phyloP scores from a whole-genome alignment of 768 basidiomycete genomes.

The Suillus subluteus region DNA sequence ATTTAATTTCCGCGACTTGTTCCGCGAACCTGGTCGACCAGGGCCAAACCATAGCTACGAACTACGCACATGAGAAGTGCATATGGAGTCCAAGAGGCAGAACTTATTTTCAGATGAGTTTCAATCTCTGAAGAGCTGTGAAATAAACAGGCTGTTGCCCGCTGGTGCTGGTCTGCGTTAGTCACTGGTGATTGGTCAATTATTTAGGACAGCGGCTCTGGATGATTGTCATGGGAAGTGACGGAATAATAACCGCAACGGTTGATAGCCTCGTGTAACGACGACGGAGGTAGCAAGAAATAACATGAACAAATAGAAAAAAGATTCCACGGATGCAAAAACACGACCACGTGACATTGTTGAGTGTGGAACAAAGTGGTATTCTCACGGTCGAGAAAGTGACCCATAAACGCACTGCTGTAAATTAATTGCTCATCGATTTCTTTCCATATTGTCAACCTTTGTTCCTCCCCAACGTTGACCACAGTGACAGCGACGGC shows the following conservation, averaged over 20 bases:
- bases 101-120: not conserved
- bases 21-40: not conserved
- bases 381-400: slow-evolving; percentile 32
- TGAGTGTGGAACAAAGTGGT: slow-evolving; percentile 21
- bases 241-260: not conserved
- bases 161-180: not conserved
- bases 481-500: slow-evolving; percentile 25
- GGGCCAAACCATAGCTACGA: not conserved
- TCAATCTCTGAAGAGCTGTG: not conserved
- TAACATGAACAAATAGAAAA: slow-evolving; percentile 14
- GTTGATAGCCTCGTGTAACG: slow-evolving; percentile 39
- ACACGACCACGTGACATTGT: slow-evolving; percentile 38
- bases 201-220: not conserved
- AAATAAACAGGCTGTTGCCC: not conserved
- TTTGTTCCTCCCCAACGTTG: slow-evolving; percentile 25
- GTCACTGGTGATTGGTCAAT: not conserved
- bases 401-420: slow-evolving; percentile 34
- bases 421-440: slow-evolving; percentile 12
- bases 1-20: slow-evolving; percentile 6
- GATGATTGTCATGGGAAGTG: slow-evolving; percentile 10
- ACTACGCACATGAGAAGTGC: not conserved
- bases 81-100: not conserved
- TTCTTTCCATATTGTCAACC: slow-evolving; percentile 11
- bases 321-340: slow-evolving; percentile 25
- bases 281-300: slow-evolving; percentile 23